Percentiles rank a stretch among this genome's conserved stretches.
phyloP scores from a whole-genome alignment of 2,329 filamentous ascomycete genomes.

The Apiospora kogelbergensis region DNA sequence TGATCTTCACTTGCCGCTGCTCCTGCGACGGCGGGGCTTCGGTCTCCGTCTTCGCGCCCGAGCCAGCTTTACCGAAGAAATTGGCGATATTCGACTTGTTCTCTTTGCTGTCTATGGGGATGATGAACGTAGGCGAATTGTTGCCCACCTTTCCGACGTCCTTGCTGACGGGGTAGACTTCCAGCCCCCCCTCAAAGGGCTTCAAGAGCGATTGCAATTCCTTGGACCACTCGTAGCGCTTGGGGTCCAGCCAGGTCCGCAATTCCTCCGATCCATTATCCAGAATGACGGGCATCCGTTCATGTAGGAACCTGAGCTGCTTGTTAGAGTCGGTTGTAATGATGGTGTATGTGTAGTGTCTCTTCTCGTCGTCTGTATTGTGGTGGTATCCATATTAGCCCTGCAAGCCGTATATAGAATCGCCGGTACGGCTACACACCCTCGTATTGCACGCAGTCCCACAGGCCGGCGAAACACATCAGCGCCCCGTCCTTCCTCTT shows the following conservation, averaged over 20 bases:
- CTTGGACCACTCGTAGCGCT: conserved; percentile 68
- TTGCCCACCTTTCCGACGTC: conserved; percentile 95
- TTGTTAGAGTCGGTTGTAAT: conserved; percentile 88
- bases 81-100: conserved; percentile 95
- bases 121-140: conserved; percentile 78
- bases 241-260: conserved; percentile 76
- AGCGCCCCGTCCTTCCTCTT: conserved; percentile 79
- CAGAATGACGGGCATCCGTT: conserved; percentile 93
- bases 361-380: conserved; percentile 52
- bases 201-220: conserved; percentile 78
- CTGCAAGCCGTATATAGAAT: not conserved
- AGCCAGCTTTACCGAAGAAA: conserved; percentile 71
- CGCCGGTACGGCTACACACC: conserved; percentile 41
- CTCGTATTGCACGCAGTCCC: conserved; percentile 84
- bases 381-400: not conserved
- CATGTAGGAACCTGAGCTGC: conserved; percentile 83
- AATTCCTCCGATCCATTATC: conserved; percentile 72
- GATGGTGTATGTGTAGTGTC: conserved; percentile 85
- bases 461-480: conserved; percentile 88
- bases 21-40: conserved; percentile 2
- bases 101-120: conserved; percentile 79
- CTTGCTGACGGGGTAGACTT: conserved; percentile 81
- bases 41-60: conserved; percentile 33
- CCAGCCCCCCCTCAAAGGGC: conserved; percentile 76
- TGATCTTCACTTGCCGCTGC: conserved; percentile 24